Conservation (phyloP, 2,329 filamentous ascomycete species). For the Fusarium xylarioides region DNA sequence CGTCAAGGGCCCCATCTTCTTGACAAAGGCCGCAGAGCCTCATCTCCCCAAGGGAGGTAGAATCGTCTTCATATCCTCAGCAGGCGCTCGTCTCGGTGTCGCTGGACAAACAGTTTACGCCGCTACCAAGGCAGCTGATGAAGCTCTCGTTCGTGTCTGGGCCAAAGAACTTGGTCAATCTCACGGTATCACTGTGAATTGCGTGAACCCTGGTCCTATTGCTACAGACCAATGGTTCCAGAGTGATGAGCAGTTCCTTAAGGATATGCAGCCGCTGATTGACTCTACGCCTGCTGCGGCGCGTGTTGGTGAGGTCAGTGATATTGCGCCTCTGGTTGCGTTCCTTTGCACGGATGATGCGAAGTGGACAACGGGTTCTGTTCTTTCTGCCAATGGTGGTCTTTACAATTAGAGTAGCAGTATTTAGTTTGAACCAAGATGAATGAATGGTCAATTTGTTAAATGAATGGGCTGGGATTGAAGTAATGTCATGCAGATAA, state of each 20-base stretch:
- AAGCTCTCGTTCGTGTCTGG: background rate
- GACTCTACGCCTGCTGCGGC: background rate
- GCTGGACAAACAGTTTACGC: background rate
- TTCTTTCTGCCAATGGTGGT: background rate
- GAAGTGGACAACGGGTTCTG: background rate
- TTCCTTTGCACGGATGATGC: background rate
- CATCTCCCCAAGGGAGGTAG: background rate
- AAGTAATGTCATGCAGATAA: too few relatives aligned
- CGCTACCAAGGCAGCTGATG: background rate
- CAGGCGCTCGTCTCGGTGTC: background rate
- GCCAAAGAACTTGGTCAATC: constrained; percentile 43
- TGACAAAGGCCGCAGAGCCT: background rate
- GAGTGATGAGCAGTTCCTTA: constrained; percentile 42
- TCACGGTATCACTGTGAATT: constrained; percentile 44
- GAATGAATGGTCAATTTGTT: fast-evolving
- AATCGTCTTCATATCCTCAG: background rate
- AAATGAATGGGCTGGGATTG: fast-evolving
- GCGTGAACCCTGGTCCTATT: constrained; percentile 46
- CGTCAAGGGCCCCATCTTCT: background rate
- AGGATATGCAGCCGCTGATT: constrained; percentile 38
- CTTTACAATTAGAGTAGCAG: background rate
- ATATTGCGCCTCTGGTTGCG: background rate
- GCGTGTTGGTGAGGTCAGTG: background rate
- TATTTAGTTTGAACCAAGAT: fast-evolving
- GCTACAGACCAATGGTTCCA: constrained; percentile 41